A percentile compares a stretch with the other conserved stretches of the same genome.
Evolutionary conservation across 1,284 basidiomycete genomes (phyloP).

Genomic region (Puccinia polysora): DNA sequence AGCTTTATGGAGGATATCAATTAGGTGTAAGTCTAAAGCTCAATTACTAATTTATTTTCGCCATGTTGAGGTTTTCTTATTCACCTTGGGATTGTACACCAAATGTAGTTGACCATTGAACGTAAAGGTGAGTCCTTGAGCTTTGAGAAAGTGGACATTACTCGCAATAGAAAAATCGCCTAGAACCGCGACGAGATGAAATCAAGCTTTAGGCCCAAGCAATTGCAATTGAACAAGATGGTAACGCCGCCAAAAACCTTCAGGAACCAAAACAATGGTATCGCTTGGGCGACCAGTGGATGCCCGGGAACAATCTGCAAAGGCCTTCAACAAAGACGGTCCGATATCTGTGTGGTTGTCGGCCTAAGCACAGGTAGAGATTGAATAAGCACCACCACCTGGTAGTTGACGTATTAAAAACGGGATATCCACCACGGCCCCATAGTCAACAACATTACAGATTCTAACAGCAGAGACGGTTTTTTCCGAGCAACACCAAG

Average conservation of each 20-base stretch:
- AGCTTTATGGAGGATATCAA: not conserved
- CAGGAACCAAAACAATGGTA: conserved; percentile 19
- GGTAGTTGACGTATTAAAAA: no score
- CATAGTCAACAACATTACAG: no score
- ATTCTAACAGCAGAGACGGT: no score
- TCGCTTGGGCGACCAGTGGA: conserved; percentile 18
- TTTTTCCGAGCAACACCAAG: no score
- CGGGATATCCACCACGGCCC: no score
- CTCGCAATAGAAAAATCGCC: conserved; percentile 12
- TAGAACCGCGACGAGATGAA: not conserved
- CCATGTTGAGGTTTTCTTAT: not conserved
- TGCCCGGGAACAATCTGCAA: not conserved
- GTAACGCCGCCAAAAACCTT: no score
- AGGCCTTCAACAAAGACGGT: conserved; percentile 30
- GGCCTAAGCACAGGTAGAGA: no score
- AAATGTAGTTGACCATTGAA: conserved; percentile 15
- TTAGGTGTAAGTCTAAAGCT: no score
- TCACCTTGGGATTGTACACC: conserved; percentile 2
- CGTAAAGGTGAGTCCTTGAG: conserved; percentile 1
- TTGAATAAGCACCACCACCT: no score
- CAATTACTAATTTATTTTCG: no score
- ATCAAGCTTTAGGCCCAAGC: not conserved
- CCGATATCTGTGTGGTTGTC: conserved; percentile 33
- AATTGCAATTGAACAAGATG: no score
- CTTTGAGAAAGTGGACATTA: not conserved